A percentile compares a stretch with the other conserved stretches of the same genome.
Evolutionary conservation across 148 eudicot species (phyloP).

Genomic region (Persicaria tinctoria): DNA sequence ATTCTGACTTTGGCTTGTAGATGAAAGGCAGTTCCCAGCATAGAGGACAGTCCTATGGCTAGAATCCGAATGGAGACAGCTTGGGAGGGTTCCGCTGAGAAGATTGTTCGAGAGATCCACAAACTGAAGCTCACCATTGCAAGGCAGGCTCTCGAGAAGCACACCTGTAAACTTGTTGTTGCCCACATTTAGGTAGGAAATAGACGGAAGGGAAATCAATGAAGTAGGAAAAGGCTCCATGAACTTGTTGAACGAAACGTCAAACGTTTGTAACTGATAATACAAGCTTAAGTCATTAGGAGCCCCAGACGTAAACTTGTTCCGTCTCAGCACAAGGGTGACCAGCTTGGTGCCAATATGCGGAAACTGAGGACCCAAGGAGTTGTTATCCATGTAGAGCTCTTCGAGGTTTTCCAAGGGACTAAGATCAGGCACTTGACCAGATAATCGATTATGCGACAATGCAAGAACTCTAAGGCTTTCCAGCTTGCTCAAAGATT

Average conservation of each 20-base stretch:
- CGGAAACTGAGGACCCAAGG: slow-evolving; percentile 68
- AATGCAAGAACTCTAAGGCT: slow-evolving; percentile 63
- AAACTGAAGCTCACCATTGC: slow-evolving; percentile 41
- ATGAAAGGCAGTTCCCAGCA: slow-evolving; percentile 52
- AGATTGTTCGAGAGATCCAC: slow-evolving; percentile 71
- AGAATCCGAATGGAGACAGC: slow-evolving; percentile 37
- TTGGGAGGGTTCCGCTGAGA: slow-evolving; percentile 55
- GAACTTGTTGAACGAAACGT: slow-evolving; percentile 64
- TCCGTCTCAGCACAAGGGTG: slow-evolving; percentile 42
- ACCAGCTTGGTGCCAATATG: slow-evolving; percentile 43
- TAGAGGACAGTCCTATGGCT: slow-evolving; percentile 26
- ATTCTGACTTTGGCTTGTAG: slow-evolving; percentile 40
- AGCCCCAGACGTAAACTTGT: slow-evolving; percentile 53
- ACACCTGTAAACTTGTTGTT: slow-evolving; percentile 62
- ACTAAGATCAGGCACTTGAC: slow-evolving; percentile 68
- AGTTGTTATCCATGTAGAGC: slow-evolving; percentile 63
- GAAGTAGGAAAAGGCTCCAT: slow-evolving; percentile 63
- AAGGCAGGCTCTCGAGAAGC: slow-evolving; percentile 38
- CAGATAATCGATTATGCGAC: slow-evolving; percentile 54
- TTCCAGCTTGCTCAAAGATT: slow-evolving; percentile 41
- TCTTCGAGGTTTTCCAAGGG: slow-evolving; percentile 54
- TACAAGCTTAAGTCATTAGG: slow-evolving; percentile 47
- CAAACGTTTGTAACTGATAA: slow-evolving; percentile 57
- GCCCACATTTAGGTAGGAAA: slow-evolving; percentile 47
- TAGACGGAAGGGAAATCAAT: slow-evolving; percentile 53